Percentiles rank a stretch among this genome's conserved stretches.
Evolutionary conservation across 495 filamentous ascomycete species (phyloP).

Genomic region (Letharia columbiana): DNA sequence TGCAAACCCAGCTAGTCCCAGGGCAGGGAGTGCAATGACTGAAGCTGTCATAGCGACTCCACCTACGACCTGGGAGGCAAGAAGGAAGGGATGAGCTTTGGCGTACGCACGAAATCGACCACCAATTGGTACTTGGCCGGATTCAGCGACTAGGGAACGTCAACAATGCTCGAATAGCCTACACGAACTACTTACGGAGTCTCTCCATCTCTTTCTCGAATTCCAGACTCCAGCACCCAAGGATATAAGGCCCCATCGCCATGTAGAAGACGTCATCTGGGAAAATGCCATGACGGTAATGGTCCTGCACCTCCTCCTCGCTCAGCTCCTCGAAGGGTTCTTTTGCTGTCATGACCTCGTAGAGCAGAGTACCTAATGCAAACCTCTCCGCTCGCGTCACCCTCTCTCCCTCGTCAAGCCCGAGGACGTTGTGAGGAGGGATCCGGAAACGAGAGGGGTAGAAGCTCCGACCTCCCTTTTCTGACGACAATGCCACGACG

Average conservation of each 20-base stretch:
- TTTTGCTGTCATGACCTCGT: conserved; percentile 18
- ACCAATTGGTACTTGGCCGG: neutral
- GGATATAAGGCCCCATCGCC: conserved; percentile 10
- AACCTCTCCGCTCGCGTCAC: conserved; percentile 15
- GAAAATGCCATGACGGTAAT: conserved; percentile 12
- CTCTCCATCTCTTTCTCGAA: conserved; percentile 11
- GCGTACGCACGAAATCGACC: neutral
- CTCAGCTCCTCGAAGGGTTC: conserved; percentile 15
- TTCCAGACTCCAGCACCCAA: conserved; percentile 18
- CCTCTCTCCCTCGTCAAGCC: conserved; percentile 5
- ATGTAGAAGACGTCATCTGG: conserved; percentile 17
- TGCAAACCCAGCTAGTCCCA: neutral
- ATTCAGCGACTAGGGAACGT: neutral
- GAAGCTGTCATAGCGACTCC: neutral
- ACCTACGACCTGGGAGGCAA: neutral
- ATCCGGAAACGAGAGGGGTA: neutral
- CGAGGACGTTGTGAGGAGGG: neutral
- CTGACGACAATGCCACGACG: conserved; percentile 7
- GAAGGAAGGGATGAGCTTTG: neutral
- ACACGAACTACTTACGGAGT: neutral
- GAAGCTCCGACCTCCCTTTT: conserved; percentile 3
- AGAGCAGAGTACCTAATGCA: conserved; percentile 18
- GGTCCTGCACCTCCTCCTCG: neutral
- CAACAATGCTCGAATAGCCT: neutral
- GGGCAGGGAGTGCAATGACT: neutral